phyloP scores from a whole-genome alignment of 176 grass and related monocot species.

The Rhynchospora tenuis region DNA sequence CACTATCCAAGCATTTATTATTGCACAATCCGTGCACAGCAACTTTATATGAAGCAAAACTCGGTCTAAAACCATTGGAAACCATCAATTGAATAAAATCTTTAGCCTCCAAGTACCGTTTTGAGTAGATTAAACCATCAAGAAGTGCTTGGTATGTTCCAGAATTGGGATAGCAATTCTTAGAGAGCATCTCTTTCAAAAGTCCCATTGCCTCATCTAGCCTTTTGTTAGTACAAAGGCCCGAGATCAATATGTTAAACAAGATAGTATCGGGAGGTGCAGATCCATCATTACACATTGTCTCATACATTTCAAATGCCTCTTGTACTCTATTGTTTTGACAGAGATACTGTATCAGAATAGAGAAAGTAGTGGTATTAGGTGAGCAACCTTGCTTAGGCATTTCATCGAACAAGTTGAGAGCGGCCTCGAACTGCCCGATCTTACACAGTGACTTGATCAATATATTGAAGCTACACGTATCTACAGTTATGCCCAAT shows the following conservation, averaged over 20 bases:
- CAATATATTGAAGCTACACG: constrained; percentile 85
- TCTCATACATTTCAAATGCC: constrained; percentile 54
- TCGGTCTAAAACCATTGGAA: constrained; percentile 44
- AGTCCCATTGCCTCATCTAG: constrained; percentile 38
- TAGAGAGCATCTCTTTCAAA: constrained; percentile 49
- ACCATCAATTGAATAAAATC: constrained; percentile 50
- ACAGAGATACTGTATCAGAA: constrained; percentile 66
- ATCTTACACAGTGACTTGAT: constrained; percentile 66
- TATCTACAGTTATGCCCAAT: constrained; percentile 57
- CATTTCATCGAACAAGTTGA: constrained; percentile 68
- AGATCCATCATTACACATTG: constrained; percentile 41
- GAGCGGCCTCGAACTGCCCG: constrained; percentile 40
- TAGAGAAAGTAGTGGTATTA: constrained; percentile 69
- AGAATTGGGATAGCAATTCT: constrained; percentile 64
- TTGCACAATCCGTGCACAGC: constrained; percentile 73
- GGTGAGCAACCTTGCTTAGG: constrained; percentile 61
- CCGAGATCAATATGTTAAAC: constrained; percentile 83
- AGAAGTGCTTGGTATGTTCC: constrained; percentile 80
- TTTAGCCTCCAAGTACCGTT: constrained; percentile 49
- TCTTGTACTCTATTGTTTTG: constrained; percentile 32
- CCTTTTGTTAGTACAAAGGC: constrained; percentile 56
- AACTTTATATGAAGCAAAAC: constrained; percentile 74
- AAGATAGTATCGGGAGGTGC: constrained; percentile 51
- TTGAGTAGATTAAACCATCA: constrained; percentile 52
- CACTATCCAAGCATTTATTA: constrained; percentile 45